Evolutionary conservation across 2,329 filamentous ascomycete genomes (phyloP).

Genomic region (Aspergillus amoenus): DNA sequence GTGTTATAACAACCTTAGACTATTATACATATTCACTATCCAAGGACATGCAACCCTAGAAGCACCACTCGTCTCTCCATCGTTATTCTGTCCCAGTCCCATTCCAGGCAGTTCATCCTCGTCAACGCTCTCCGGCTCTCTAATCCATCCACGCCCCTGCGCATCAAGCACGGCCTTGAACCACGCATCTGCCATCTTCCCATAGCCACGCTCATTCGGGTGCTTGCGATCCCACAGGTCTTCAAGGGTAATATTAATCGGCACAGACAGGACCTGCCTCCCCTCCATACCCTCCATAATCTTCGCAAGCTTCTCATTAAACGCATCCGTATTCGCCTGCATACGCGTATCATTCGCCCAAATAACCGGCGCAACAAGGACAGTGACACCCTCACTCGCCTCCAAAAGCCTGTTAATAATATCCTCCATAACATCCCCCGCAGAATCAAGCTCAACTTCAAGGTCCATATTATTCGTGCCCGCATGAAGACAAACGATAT

Average conservation of each 20-base stretch:
- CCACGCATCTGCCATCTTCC: not conserved
- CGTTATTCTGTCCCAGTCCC: not conserved
- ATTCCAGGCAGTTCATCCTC: not conserved
- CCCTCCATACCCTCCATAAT: not conserved
- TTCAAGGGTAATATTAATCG: not conserved
- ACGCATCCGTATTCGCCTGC: not conserved
- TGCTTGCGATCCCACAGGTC: not conserved
- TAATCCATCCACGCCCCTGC: not conserved
- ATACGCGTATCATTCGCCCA: not conserved
- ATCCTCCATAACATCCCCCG: not conserved
- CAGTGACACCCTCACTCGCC: not conserved
- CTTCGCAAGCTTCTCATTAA: not conserved
- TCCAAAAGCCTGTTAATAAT: not conserved
- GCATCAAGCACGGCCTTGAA: not conserved
- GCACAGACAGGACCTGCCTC: not conserved
- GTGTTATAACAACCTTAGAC: no score
- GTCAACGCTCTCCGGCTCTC: not conserved
- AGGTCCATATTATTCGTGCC: slow-evolving; percentile 1
- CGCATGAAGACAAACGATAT: not conserved
- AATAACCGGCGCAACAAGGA: not conserved
- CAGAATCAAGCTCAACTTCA: not conserved
- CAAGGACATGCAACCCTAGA: no score
- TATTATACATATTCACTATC: no score
- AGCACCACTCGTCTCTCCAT: no score
- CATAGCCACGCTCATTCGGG: not conserved